Conservation (phyloP, 139 green algal species). For the Closterium sp. region DNA sequence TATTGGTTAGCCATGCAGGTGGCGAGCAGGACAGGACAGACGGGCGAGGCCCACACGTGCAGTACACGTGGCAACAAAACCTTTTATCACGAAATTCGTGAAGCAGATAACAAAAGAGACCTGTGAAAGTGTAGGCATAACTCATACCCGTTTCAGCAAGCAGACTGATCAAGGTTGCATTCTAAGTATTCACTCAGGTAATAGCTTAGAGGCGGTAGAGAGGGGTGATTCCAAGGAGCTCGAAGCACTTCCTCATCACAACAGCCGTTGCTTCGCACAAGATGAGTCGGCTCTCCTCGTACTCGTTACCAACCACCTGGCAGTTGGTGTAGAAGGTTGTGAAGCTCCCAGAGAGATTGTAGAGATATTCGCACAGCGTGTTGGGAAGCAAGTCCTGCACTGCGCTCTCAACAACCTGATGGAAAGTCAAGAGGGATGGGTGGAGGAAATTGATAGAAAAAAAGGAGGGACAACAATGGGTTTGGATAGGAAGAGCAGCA, state of each 20-base stretch:
- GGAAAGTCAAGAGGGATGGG: background rate
- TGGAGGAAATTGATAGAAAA: too few relatives aligned
- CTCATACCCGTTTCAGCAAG: too few relatives aligned
- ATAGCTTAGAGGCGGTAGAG: slow-evolving; percentile 77
- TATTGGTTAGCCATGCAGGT: background rate
- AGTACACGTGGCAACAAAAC: background rate
- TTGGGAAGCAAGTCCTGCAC: slow-evolving; percentile 84
- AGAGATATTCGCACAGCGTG: slow-evolving; percentile 92
- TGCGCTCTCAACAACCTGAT: slow-evolving; percentile 79
- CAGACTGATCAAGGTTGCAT: too few relatives aligned
- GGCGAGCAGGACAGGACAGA: background rate
- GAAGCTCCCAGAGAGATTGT: slow-evolving; percentile 84
- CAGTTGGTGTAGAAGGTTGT: slow-evolving; percentile 93
- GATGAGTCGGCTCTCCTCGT: slow-evolving; percentile 84
- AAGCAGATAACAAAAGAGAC: too few relatives aligned
- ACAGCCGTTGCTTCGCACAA: slow-evolving; percentile 82
- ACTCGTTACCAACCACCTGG: slow-evolving; percentile 67
- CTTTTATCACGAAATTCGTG: too few relatives aligned
- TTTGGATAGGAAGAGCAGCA: too few relatives aligned
- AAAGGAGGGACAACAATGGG: too few relatives aligned
- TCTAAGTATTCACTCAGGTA: too few relatives aligned
- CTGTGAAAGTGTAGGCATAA: too few relatives aligned
- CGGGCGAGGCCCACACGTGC: background rate
- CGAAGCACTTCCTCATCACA: slow-evolving; percentile 88
- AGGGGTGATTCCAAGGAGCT: slow-evolving; percentile 88